Conservation (phyloP, 169 alveolate genomes). For the Plasmodium berghei region DNA sequence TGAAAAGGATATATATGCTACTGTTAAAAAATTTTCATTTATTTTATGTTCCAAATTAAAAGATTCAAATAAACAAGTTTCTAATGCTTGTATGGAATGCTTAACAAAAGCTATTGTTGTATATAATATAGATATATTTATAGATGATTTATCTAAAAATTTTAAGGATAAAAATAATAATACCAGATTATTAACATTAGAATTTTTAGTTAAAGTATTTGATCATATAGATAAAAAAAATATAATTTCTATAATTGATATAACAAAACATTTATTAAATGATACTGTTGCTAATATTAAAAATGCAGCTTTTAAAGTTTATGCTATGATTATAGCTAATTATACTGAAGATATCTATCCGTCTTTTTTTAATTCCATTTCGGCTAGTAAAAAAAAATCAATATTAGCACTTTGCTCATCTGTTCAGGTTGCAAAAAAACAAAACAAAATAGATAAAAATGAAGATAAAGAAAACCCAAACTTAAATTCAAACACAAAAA, state of each 20-base stretch:
- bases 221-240: slow-evolving; percentile 40
- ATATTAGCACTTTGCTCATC: slow-evolving; percentile 36
- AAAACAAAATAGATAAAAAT: not conserved
- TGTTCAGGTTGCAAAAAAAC: not conserved
- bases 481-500: not conserved
- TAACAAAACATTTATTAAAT: slow-evolving; percentile 62
- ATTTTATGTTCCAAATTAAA: slow-evolving; percentile 58
- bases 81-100: slow-evolving; percentile 76
- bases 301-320: slow-evolving; percentile 38
- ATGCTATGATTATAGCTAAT: slow-evolving; percentile 27
- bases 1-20: slow-evolving; percentile 59
- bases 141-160: slow-evolving; percentile 68
- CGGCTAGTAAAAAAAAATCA: slow-evolving; percentile 50
- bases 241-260: slow-evolving; percentile 21
- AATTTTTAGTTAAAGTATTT: slow-evolving; percentile 44
- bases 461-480: not conserved
- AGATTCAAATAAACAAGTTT: slow-evolving; percentile 75
- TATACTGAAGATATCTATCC: slow-evolving; percentile 40
- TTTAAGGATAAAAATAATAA: slow-evolving; percentile 74
- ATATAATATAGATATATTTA: slow-evolving; percentile 40
- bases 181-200: slow-evolving; percentile 52
- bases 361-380: slow-evolving; percentile 50
- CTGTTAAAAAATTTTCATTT: slow-evolving; percentile 37
- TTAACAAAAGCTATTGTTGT: slow-evolving; percentile 36
- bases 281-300: slow-evolving; percentile 71